phyloP scores from a whole-genome alignment of 768 basidiomycete species.

The Suillus sp. region DNA sequence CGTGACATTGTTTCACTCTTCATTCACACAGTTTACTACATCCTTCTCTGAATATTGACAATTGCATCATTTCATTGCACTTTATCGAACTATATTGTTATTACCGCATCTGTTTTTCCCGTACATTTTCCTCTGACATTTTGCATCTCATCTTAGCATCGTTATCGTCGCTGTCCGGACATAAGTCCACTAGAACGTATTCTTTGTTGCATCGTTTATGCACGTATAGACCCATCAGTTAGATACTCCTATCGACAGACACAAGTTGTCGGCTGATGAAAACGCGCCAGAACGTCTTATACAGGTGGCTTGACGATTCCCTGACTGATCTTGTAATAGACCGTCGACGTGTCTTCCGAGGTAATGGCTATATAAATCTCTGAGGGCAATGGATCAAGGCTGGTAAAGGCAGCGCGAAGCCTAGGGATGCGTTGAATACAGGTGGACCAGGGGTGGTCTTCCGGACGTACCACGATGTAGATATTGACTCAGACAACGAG shows the following conservation, averaged over 20 bases:
- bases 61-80: background rate
- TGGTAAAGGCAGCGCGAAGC: slow-evolving; percentile 58
- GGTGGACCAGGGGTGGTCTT: background rate
- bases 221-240: background rate
- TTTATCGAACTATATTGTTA: background rate
- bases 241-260: background rate
- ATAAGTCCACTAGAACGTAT: background rate
- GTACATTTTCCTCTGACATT: background rate
- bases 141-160: background rate
- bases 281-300: slow-evolving; percentile 26
- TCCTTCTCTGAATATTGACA: slow-evolving; percentile 45
- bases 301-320: slow-evolving; percentile 77
- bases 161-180: background rate
- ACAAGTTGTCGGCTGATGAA: too few species aligned
- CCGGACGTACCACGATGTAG: slow-evolving; percentile 55
- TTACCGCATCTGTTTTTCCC: background rate
- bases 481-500: slow-evolving; percentile 64
- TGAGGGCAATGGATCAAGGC: slow-evolving; percentile 41
- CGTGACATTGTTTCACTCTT: background rate
- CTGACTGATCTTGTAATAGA: slow-evolving; percentile 80
- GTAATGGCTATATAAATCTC: slow-evolving; percentile 71
- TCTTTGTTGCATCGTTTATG: background rate
- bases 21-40: background rate
- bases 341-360: slow-evolving; percentile 77
- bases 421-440: slow-evolving; percentile 34